Evolutionary conservation across 1,284 basidiomycete species (phyloP).

Genomic region (Puccinia hordei): DNA sequence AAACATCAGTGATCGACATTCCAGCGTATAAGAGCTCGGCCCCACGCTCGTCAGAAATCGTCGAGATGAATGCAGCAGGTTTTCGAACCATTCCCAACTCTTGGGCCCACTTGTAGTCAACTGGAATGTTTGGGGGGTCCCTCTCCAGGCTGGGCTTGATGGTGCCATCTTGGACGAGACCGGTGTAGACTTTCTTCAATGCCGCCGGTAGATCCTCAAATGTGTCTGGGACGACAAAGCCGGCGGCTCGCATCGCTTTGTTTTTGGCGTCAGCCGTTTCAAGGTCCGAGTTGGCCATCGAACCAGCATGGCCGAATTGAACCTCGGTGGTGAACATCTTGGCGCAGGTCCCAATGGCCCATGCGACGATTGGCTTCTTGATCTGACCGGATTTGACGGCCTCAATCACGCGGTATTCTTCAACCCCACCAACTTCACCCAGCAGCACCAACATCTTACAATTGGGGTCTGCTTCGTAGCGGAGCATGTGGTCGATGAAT

Average conservation of each 20-base stretch:
- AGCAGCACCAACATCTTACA: slow-evolving; percentile 99
- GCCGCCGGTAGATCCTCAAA: slow-evolving; percentile 92
- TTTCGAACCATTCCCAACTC: slow-evolving; percentile 98
- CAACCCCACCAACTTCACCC: slow-evolving; percentile 97
- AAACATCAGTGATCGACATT: slow-evolving; percentile 98
- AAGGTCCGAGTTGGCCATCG: slow-evolving; percentile 94
- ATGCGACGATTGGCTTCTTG: slow-evolving; percentile 97
- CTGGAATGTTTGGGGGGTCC: slow-evolving; percentile 91
- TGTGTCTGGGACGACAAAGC: slow-evolving; percentile 94
- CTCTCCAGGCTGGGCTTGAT: slow-evolving; percentile 77
- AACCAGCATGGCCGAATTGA: slow-evolving; percentile 97
- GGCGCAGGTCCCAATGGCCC: slow-evolving; percentile 99
- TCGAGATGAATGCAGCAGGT: slow-evolving; percentile 98
- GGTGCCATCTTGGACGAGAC: slow-evolving; percentile 72
- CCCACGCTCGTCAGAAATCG: slow-evolving; percentile 98
- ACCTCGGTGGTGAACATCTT: slow-evolving; percentile 99
- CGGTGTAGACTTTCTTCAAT: slow-evolving; percentile 81
- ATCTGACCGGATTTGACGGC: slow-evolving; percentile 91
- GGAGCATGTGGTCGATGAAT: slow-evolving; percentile 97
- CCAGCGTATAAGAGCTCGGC: slow-evolving; percentile 98
- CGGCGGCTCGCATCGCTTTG: slow-evolving; percentile 86
- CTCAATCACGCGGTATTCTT: slow-evolving; percentile 98
- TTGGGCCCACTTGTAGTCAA: slow-evolving; percentile 99
- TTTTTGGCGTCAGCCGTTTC: slow-evolving; percentile 99
- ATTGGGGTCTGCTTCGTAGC: slow-evolving; percentile 93